These are phyloP conservation scores for Termitomyces sp. DNA, from an alignment of 768 basidiomycete genomes.

Conservation along the genomic window DNA sequence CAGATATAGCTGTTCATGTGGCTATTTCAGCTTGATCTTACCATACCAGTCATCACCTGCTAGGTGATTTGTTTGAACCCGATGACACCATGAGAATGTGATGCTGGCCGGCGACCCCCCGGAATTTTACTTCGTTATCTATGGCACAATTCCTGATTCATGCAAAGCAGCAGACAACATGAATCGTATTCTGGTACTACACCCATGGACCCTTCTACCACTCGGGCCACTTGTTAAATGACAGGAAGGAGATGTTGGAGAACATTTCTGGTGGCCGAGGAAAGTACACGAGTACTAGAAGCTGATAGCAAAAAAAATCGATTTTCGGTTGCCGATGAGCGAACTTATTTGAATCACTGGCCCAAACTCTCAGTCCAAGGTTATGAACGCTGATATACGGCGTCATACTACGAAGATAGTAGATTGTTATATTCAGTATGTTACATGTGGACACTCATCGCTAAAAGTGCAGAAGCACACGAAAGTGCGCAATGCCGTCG, in stretches of 20 bases:
- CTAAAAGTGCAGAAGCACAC: conserved; percentile 3
- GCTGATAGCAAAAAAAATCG: neutral
- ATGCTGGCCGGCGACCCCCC: neutral
- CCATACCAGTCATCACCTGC: neutral
- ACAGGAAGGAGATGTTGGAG: neutral
- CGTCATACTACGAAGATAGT: neutral
- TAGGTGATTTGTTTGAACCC: neutral
- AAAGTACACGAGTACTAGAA: neutral
- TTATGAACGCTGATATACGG: neutral
- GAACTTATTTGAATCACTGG: too few species aligned
- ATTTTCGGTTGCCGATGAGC: neutral
- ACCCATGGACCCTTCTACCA: neutral
- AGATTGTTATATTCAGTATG: neutral
- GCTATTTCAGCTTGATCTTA: neutral
- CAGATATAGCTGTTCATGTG: neutral
- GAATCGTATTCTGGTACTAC: neutral
- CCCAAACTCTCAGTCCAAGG: neutral
- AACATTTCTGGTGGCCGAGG: neutral
- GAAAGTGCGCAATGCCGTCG: conserved; percentile 2
- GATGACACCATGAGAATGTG: conserved; percentile 1
- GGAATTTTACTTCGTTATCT: neutral
- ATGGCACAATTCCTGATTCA: neutral
- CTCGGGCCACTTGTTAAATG: neutral
- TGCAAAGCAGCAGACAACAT: neutral
- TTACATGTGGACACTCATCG: neutral